Percentiles rank a stretch among this genome's conserved stretches.
These are phyloP conservation scores for Phytophthora crassamura DNA, from an alignment of 352 stramenopile species.

Conservation along the genomic window DNA sequence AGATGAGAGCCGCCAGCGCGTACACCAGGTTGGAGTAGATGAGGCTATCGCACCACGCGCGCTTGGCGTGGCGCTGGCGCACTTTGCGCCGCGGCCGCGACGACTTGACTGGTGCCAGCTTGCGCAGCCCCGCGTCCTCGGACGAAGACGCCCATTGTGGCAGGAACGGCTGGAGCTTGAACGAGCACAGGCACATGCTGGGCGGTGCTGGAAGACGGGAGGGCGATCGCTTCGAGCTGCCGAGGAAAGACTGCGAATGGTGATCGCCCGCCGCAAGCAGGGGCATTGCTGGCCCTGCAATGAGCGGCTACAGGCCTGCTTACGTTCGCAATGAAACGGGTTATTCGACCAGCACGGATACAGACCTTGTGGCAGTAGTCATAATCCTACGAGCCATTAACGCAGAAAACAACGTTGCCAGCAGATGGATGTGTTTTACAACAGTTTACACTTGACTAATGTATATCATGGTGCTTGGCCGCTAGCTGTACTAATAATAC, in stretches of 20 bases:
- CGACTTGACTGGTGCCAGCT: slow-evolving; percentile 39
- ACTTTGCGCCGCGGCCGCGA: slow-evolving; percentile 53
- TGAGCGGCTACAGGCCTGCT: slow-evolving; percentile 2
- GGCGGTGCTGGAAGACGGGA: neutral
- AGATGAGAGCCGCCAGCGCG: slow-evolving; percentile 70
- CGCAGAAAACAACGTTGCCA: too few species aligned
- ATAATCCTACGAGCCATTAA: too few species aligned
- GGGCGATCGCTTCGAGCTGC: slow-evolving; percentile 19
- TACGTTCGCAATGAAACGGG: slow-evolving; percentile 22
- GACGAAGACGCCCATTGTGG: slow-evolving; percentile 46
- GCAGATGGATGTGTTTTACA: neutral
- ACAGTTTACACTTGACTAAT: too few species aligned
- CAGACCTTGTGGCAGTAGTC: slow-evolving; percentile 23
- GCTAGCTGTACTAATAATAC: slow-evolving; percentile 14
- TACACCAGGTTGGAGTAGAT: slow-evolving; percentile 88
- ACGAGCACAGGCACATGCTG: slow-evolving; percentile 44
- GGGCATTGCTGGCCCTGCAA: slow-evolving; percentile 18
- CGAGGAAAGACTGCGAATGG: slow-evolving; percentile 35
- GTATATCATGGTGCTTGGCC: slow-evolving; percentile 6
- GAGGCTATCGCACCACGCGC: slow-evolving; percentile 80
- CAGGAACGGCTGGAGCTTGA: slow-evolving; percentile 38
- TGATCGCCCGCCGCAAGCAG: slow-evolving; percentile 1
- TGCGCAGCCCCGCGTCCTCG: slow-evolving; percentile 37
- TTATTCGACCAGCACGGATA: slow-evolving; percentile 26
- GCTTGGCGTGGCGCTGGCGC: slow-evolving; percentile 48